Percentiles rank a stretch among this genome's conserved stretches.
phyloP scores from a whole-genome alignment of 257 asterid species.

The Lithospermum erythrorhizon region DNA sequence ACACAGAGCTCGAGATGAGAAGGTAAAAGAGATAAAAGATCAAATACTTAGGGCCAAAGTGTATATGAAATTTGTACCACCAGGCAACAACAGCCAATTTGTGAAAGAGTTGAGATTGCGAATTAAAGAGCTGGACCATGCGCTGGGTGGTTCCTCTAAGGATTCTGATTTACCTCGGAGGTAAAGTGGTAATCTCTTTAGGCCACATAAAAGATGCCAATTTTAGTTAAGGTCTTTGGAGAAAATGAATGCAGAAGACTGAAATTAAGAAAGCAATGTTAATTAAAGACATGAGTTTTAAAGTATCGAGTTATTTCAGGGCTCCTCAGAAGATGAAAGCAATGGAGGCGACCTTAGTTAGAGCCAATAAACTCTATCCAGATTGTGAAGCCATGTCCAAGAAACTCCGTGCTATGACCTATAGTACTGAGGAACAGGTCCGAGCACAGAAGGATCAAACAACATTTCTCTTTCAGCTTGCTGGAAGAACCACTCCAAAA shows the following conservation, averaged over 20 bases:
- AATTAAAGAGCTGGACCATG: slow-evolving; percentile 70
- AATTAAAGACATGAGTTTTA: not conserved
- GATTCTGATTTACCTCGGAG: slow-evolving; percentile 57
- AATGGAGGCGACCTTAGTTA: slow-evolving; percentile 58
- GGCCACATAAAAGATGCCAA: not conserved
- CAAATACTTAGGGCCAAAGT: slow-evolving; percentile 75
- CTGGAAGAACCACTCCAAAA: slow-evolving; percentile 85
- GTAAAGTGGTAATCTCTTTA: slow-evolving; percentile 20
- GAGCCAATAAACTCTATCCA: slow-evolving; percentile 68
- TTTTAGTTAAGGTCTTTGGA: no score
- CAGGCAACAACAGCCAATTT: slow-evolving; percentile 63
- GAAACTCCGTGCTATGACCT: slow-evolving; percentile 78
- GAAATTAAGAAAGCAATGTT: no score
- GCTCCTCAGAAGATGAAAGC: slow-evolving; percentile 84
- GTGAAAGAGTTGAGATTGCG: slow-evolving; percentile 78
- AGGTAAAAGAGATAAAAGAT: slow-evolving; percentile 72
- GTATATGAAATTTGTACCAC: slow-evolving; percentile 48
- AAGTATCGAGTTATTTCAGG: slow-evolving; percentile 30
- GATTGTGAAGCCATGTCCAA: slow-evolving; percentile 76
- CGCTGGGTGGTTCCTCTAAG: slow-evolving; percentile 42
- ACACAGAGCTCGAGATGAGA: slow-evolving; percentile 39
- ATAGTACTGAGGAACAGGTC: slow-evolving; percentile 74
- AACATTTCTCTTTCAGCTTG: slow-evolving; percentile 54
- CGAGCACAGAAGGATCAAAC: slow-evolving; percentile 50
- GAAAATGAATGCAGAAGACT: no score